Evolutionary conservation across 805 yeast genomes (phyloP), one percentile per base, ranked within the genome.

Genomic region (Hanseniaspora pseudoguilliermondii): DNA sequence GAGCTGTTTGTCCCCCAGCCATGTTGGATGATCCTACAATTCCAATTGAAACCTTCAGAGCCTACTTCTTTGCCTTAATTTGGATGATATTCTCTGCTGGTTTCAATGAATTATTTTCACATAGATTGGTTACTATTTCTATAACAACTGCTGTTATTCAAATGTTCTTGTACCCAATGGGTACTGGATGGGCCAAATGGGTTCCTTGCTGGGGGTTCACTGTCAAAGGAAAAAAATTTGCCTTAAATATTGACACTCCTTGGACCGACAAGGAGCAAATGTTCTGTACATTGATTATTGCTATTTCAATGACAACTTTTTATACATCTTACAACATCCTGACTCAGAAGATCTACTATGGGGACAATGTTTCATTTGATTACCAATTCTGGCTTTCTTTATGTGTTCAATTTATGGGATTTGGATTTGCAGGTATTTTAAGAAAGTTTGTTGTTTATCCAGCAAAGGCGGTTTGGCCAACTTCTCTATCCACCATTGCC

Each of bases 191-290:
- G 66, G 75, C 73, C 43, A 63, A 60, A 47, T 57, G 70, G 47
- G 57, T 78, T 25, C 83, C 84, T 27, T 75, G 74, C 57, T 71
- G 70, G 69, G 72, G 75, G 5, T 63, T 77, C 61, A 70, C 65
- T 7, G 35, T 71, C 39, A 59, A 64, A 41, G 76, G 80, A 50
- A 68, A 62, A 32, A 69, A 73, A 59, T 62, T 67, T 57, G 70
- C 73, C 9, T 65, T 81, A 54, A 80, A 80, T 64, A 83, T 83
- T 3, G 84, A 86, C 11, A 50, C 54, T 16, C 83, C 83, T 11
- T 83, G 84, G 83, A 69, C 73, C 29, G 71, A 66, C 59, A 82
- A 82, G 63, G 86, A 82, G 62, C 87, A 82, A 64, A 79, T 81
- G 81, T 72, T 83, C 57, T 71, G 83, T 1, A 78, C 86, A 59